phyloP scores from a whole-genome alignment of 2,329 filamentous ascomycete genomes.

The Phoma sp. region DNA sequence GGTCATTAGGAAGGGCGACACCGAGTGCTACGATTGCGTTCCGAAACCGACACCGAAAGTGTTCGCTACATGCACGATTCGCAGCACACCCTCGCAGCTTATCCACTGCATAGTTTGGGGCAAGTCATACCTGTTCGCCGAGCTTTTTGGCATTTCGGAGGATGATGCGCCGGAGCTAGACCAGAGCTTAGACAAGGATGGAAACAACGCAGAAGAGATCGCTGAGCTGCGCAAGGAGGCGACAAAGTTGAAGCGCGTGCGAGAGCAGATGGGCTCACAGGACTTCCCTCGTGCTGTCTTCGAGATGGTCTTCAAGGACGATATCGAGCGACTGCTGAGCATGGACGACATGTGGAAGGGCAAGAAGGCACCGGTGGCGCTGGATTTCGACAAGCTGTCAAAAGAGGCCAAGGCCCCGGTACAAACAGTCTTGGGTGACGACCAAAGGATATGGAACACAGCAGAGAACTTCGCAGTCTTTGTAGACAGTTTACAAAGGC shows the following conservation, averaged over 20 bases:
- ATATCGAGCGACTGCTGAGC: constrained; percentile 80
- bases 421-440: constrained; percentile 65
- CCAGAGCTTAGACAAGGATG: constrained; percentile 77
- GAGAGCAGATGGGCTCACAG: constrained; percentile 78
- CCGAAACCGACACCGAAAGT: constrained; percentile 89
- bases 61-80: constrained; percentile 95
- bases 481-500: constrained; percentile 78
- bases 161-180: constrained; percentile 83
- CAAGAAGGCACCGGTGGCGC: constrained; percentile 73
- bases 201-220: constrained; percentile 87
- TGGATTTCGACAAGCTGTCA: constrained; percentile 72
- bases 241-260: constrained; percentile 81
- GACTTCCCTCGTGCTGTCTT: constrained; percentile 84
- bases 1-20: constrained; percentile 89
- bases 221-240: constrained; percentile 86
- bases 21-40: constrained; percentile 96
- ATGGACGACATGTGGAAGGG: constrained; percentile 98
- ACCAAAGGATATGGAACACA: constrained; percentile 81
- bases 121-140: constrained; percentile 94
- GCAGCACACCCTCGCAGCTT: constrained; percentile 92
- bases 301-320: constrained; percentile 88
- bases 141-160: constrained; percentile 92
- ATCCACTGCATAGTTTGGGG: constrained; percentile 99
- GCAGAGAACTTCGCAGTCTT: constrained; percentile 88
- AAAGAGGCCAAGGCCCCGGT: constrained; percentile 61